Conservation (phyloP, 805 yeast genomes). For the Sungouiozyma ichnusensis region DNA sequence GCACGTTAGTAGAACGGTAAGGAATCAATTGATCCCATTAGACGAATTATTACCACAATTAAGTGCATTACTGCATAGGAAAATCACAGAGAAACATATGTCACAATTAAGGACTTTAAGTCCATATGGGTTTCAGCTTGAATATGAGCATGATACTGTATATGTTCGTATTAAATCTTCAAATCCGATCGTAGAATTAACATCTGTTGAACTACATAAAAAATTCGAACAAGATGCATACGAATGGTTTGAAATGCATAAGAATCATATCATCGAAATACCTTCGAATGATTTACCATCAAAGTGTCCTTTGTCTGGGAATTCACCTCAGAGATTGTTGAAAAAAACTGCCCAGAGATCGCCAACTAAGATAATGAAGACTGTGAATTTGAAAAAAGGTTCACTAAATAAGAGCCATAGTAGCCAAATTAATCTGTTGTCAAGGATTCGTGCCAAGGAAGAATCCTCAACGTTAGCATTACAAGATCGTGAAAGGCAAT, state of each 20-base stretch:
- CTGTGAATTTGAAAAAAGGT: background rate
- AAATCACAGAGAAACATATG: constrained; percentile 18
- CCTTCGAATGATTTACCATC: no score
- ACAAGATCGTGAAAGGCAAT: constrained; percentile 18
- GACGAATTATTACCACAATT: constrained; percentile 21
- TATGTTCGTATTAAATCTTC: background rate
- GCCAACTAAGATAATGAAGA: background rate
- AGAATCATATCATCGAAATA: background rate
- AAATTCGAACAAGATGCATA: background rate
- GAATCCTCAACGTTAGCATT: constrained; percentile 18
- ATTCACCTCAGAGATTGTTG: no score
- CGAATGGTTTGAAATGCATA: background rate
- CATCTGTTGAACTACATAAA: background rate
- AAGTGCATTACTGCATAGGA: constrained; percentile 20
- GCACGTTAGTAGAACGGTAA: constrained; percentile 15
- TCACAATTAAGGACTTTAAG: constrained; percentile 21
- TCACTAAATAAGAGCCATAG: background rate
- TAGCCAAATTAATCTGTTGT: constrained; percentile 18
- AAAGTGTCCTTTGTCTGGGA: no score
- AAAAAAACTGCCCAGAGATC: no score
- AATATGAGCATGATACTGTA: constrained; percentile 3
- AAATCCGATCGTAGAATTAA: background rate
- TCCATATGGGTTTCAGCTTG: constrained; percentile 21
- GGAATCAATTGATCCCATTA: constrained; percentile 9
- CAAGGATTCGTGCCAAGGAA: constrained; percentile 22